Base-by-base conservation (phyloP, 129 eudicot species). In the Tagetes patula region DNA sequence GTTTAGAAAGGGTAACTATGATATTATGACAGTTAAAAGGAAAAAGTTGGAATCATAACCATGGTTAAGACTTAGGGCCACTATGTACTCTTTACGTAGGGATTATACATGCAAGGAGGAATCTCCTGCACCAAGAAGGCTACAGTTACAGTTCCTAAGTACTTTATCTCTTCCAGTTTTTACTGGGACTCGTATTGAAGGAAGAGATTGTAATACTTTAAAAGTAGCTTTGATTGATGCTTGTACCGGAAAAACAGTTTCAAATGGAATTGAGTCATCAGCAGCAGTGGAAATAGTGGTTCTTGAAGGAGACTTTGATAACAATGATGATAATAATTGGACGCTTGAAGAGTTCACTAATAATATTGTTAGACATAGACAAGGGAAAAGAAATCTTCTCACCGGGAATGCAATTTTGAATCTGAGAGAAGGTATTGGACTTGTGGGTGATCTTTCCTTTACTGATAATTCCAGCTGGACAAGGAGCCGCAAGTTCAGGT, bases 381-480 rank as follows among this genome's bases (percentile, higher is more conserved):
- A 81, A 67, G 96, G 98, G 74, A 94, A 90, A 80, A 94, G 88
- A 69, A 72, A 88, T 46, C 96, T 94, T 75, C 91, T 94, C 50
- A 63, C 61, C 70, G 98, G 98, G 50, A 91, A 94, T 73, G 71
- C 80, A 8, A 50, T 65, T 60, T 7, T 85, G 71, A 72, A 74
- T 60, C 96, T 90, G 46, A 74, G 77, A 53, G 93, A 84, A 46
- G 98, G 98, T 14, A 79, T 72, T 71, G 92, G 98, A 67, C 60
- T 80, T 40, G 87, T 94, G 43, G 89, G 96, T 39, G 88, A 90
- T 39, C 75, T 94, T 67, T 80, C 89, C 10, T 94, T 94, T 70
- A 86, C 96, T 1, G 98, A 94, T 83, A 94, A 93, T 80, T 93
- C 98, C 74, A 93, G 98, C 82, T 93, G 98, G 98, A 93, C 98